A percentile compares a stretch with the other conserved stretches of the same genome.
These are phyloP conservation scores for Rhizopus sp. DNA, from an alignment of 371 early-diverging fungal species.

Conservation along the genomic window DNA sequence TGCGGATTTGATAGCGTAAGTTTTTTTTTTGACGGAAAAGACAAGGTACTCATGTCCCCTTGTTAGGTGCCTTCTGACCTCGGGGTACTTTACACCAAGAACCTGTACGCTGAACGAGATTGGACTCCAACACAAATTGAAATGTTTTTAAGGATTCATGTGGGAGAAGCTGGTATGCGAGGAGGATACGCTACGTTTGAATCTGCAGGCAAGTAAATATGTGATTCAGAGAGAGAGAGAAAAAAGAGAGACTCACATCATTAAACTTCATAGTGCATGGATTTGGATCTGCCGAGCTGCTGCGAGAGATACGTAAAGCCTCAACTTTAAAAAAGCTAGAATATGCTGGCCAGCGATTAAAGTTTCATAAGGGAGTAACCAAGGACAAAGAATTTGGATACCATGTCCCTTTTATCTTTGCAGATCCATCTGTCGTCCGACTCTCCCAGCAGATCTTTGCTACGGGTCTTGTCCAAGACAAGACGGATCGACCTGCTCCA, in stretches of 20 bases:
- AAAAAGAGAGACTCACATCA: background rate
- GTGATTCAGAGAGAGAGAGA: background rate
- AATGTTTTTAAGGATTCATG: slow-evolving; percentile 60
- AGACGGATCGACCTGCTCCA: slow-evolving; percentile 30
- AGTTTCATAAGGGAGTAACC: slow-evolving; percentile 40
- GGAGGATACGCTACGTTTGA: slow-evolving; percentile 65
- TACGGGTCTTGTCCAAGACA: slow-evolving; percentile 29
- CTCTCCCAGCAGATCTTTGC: slow-evolving; percentile 57
- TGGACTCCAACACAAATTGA: slow-evolving; percentile 59
- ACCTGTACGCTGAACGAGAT: slow-evolving; percentile 38
- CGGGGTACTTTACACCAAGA: slow-evolving; percentile 61
- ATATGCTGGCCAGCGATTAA: slow-evolving; percentile 41
- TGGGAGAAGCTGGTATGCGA: slow-evolving; percentile 55
- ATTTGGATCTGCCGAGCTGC: slow-evolving; percentile 49
- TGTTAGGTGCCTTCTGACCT: slow-evolving; percentile 60
- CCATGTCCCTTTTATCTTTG: slow-evolving; percentile 60
- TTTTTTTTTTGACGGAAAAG: background rate
- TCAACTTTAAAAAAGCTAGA: slow-evolving; percentile 52
- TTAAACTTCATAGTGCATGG: slow-evolving; percentile 48
- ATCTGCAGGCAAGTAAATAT: slow-evolving; percentile 46
- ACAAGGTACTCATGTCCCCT: slow-evolving; percentile 1
- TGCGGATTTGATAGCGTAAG: slow-evolving; percentile 91
- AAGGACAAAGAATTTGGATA: slow-evolving; percentile 58
- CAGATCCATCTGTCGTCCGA: slow-evolving; percentile 61
- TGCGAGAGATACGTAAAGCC: slow-evolving; percentile 57